Conservation (phyloP, 306 rosid species). For the Cucurbita pepo region DNA sequence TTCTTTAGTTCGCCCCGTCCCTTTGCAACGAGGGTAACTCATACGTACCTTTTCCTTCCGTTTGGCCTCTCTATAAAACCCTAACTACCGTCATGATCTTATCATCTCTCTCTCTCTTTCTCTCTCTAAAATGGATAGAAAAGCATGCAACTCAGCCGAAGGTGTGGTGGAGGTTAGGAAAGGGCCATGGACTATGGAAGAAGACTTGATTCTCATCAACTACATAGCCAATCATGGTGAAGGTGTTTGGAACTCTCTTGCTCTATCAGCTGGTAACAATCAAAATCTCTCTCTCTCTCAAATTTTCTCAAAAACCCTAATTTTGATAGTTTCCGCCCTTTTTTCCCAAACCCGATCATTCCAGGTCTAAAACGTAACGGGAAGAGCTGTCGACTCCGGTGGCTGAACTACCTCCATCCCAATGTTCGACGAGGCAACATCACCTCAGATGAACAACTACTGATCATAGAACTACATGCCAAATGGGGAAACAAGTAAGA, state of each 20-base stretch:
- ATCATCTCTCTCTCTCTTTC: neutral
- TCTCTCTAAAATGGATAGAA: slow-evolving; percentile 38
- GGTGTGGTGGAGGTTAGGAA: slow-evolving; percentile 78
- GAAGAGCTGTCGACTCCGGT: slow-evolving; percentile 87
- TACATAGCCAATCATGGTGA: slow-evolving; percentile 95
- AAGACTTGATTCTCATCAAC: slow-evolving; percentile 80
- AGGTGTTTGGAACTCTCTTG: slow-evolving; percentile 93
- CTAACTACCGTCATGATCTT: neutral
- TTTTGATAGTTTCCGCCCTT: neutral
- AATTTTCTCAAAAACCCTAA: neutral
- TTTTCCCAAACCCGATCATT: neutral
- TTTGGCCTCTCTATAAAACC: neutral
- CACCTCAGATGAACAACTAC: slow-evolving; percentile 73
- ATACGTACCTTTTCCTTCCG: no score
- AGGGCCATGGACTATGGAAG: slow-evolving; percentile 99
- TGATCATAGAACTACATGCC: slow-evolving; percentile 86
- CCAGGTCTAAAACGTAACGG: slow-evolving; percentile 90
- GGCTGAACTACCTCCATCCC: slow-evolving; percentile 94
- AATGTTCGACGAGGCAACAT: slow-evolving; percentile 92
- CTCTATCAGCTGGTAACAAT: slow-evolving; percentile 76
- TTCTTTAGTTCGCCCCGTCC: no score
- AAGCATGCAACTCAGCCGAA: slow-evolving; percentile 31
- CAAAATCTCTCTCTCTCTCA: neutral
- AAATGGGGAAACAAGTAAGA: slow-evolving; percentile 94
- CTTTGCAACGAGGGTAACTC: no score